Conservation (phyloP, 176 grass and related monocot species). For the Hordeum marinum region DNA sequence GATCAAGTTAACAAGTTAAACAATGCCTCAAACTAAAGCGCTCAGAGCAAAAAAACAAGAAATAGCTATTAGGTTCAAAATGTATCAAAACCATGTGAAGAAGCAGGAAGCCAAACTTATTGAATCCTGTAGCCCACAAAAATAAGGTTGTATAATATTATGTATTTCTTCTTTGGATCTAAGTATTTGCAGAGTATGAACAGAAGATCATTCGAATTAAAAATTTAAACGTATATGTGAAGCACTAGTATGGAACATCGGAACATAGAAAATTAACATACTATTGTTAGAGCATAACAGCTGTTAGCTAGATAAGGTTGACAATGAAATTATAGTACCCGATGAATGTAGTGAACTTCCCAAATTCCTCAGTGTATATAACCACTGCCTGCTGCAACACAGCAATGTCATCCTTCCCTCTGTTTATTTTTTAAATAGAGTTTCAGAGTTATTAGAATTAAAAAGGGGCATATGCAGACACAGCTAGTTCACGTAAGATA, state of each 20-base stretch:
- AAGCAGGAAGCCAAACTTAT: neutral
- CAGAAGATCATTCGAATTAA: neutral
- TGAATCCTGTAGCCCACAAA: neutral
- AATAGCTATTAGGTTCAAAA: neutral
- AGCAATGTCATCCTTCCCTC: slow-evolving; percentile 56
- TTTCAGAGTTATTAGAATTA: slow-evolving; percentile 4
- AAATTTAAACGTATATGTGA: neutral
- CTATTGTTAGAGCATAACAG: neutral
- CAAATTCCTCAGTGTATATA: slow-evolving; percentile 66
- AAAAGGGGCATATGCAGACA: neutral
- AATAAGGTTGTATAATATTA: neutral
- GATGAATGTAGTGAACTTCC: slow-evolving; percentile 80
- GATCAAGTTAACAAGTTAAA: neutral
- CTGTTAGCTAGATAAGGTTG: neutral
- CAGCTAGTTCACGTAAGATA: neutral
- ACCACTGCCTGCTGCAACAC: slow-evolving; percentile 61
- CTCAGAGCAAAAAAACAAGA: neutral
- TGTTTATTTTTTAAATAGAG: slow-evolving; percentile 38
- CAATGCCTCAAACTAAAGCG: neutral
- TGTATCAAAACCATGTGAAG: neutral
- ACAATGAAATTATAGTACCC: slow-evolving; percentile 44
- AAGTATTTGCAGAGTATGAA: neutral
- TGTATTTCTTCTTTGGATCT: neutral
- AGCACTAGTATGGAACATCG: neutral
- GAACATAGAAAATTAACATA: neutral